Percentiles rank a stretch among this genome's conserved stretches.
Conservation (phyloP, 306 rosid genomes). For the Psophocarpus tetragonolobus region DNA sequence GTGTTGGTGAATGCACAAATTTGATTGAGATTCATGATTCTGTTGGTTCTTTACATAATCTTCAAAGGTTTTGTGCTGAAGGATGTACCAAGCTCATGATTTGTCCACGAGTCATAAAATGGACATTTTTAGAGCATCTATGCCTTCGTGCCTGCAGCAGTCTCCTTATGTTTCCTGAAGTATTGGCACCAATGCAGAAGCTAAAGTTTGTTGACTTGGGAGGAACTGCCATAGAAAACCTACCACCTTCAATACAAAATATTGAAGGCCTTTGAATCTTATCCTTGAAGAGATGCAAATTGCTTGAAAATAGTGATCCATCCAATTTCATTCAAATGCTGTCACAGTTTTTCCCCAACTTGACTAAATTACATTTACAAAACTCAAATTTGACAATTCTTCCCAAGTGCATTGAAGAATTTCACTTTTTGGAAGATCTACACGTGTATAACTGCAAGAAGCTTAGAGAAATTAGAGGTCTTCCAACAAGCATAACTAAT, state of each 20-base stretch:
- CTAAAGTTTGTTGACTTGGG: constrained; percentile 4
- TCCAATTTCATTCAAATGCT: not conserved
- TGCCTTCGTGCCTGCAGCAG: not conserved
- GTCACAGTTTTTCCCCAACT: not conserved
- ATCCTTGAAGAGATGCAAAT: not conserved
- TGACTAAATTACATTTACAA: not conserved
- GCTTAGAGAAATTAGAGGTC: not conserved
- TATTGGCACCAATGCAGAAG: not conserved
- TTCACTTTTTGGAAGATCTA: not conserved
- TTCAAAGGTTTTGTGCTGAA: not conserved
- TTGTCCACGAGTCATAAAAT: not conserved
- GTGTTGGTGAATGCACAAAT: not conserved
- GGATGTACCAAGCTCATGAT: constrained; percentile 1
- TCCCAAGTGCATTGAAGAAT: not conserved
- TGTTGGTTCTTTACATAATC: not conserved
- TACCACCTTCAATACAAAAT: constrained; percentile 3
- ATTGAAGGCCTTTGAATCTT: not conserved
- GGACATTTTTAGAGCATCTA: constrained; percentile 2
- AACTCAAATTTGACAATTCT: not conserved
- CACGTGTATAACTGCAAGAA: not conserved
- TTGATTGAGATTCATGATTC: not conserved
- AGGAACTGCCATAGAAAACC: not conserved
- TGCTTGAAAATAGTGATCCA: not conserved
- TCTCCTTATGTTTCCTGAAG: not conserved
- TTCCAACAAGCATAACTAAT: not conserved